Conservation (phyloP, 306 rosid species). For the Prunus fruticosa region DNA sequence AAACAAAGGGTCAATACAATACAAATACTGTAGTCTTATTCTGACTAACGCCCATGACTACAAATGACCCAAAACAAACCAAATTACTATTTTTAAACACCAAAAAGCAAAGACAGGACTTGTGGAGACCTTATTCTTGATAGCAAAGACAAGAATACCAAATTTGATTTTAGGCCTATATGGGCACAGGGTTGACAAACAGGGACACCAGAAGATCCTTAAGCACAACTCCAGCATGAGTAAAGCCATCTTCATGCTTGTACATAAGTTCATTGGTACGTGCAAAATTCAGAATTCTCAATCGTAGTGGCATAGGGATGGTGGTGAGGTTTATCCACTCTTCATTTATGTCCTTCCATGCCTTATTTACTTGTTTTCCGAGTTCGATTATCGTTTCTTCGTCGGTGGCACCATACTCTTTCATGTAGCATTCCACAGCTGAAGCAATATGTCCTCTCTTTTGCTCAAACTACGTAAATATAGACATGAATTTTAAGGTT, state of each 20-base stretch:
- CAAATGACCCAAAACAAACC: too few species aligned
- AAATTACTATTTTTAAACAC: too few species aligned
- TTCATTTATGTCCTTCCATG: neutral
- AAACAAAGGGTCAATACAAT: too few species aligned
- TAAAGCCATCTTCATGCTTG: conserved; percentile 31
- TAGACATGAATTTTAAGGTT: neutral
- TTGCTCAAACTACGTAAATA: neutral
- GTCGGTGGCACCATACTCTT: neutral
- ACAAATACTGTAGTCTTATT: too few species aligned
- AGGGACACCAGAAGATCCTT: neutral
- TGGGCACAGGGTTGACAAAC: neutral
- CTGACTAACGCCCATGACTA: too few species aligned
- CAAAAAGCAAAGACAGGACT: too few species aligned
- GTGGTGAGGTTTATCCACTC: neutral
- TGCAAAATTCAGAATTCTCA: neutral
- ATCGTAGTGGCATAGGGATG: conserved; percentile 8
- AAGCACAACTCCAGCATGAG: neutral
- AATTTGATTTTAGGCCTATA: neutral
- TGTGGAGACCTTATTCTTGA: too few species aligned
- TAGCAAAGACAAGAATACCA: too few species aligned
- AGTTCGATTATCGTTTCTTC: neutral
- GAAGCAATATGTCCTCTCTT: neutral
- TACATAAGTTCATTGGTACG: conserved; percentile 18
- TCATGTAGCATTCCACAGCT: neutral
- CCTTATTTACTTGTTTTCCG: neutral